These are phyloP conservation scores for Ophiostoma tasmaniense DNA, from an alignment of 2,329 filamentous ascomycete genomes.

Conservation along the genomic window DNA sequence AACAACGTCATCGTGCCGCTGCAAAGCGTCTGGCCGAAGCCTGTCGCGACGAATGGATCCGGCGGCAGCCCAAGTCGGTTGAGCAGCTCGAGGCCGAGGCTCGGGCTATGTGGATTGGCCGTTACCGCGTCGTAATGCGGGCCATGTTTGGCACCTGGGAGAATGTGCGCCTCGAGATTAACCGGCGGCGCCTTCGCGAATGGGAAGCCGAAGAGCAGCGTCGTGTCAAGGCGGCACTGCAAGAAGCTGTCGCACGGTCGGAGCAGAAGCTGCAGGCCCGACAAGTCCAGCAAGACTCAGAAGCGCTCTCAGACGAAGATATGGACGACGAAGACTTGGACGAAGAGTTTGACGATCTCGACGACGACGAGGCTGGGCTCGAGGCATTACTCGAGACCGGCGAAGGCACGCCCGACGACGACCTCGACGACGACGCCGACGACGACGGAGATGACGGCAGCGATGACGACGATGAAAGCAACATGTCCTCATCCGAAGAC, in stretches of 20 bases:
- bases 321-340: slow-evolving; percentile 31
- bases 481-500: slow-evolving; percentile 57
- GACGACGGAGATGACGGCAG: slow-evolving; percentile 48
- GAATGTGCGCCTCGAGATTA: slow-evolving; percentile 54
- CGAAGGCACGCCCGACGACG: not conserved
- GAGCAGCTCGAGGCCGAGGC: slow-evolving; percentile 80
- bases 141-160: slow-evolving; percentile 52
- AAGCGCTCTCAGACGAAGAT: slow-evolving; percentile 37
- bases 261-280: slow-evolving; percentile 59
- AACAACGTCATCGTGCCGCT: slow-evolving; percentile 62
- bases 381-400: not conserved
- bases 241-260: slow-evolving; percentile 63
- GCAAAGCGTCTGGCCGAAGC: slow-evolving; percentile 76
- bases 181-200: slow-evolving; percentile 48
- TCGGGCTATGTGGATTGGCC: slow-evolving; percentile 53
- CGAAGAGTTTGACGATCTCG: slow-evolving; percentile 25
- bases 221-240: slow-evolving; percentile 59
- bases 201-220: slow-evolving; percentile 59
- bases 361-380: not conserved
- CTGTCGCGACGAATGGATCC: slow-evolving; percentile 65
- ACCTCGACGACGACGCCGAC: slow-evolving; percentile 35
- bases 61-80: slow-evolving; percentile 62
- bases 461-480: slow-evolving; percentile 38
- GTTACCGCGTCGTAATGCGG: slow-evolving; percentile 64
- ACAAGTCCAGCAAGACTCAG: slow-evolving; percentile 46